Conservation (phyloP, 2,329 filamentous ascomycete species). For the Curvularia lunata region DNA sequence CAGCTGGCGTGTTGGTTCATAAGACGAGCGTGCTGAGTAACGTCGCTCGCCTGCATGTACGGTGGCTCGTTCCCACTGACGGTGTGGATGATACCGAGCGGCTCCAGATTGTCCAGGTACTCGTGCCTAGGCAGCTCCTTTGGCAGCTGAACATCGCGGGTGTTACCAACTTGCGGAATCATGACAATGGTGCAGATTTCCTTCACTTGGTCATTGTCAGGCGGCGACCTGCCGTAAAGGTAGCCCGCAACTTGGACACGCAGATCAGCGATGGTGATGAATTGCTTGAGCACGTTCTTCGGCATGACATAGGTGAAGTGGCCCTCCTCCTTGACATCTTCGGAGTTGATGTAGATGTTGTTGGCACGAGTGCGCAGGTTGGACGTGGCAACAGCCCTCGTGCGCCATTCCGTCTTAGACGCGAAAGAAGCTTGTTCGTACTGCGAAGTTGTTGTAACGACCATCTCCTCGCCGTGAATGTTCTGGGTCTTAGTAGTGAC, state of each 20-base stretch:
- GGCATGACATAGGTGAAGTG: constrained; percentile 96
- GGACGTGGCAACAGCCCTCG: constrained; percentile 92
- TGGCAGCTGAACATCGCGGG: constrained; percentile 88
- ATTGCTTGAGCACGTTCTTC: constrained; percentile 97
- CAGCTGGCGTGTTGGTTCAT: constrained; percentile 81
- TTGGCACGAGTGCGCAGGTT: constrained; percentile 93
- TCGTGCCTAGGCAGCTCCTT: constrained; percentile 91
- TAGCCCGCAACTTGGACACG: constrained; percentile 96
- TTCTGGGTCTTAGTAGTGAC: constrained; percentile 99
- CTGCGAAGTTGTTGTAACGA: constrained; percentile 96
- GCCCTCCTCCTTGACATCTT: constrained; percentile 88
- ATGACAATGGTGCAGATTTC: constrained; percentile 96
- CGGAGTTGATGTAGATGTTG: constrained; percentile 98
- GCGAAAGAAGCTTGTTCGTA: constrained; percentile 98
- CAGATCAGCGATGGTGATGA: constrained; percentile 96
- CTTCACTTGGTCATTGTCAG: constrained; percentile 96
- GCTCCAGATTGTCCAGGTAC: constrained; percentile 83
- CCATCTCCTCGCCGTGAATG: constrained; percentile 94
- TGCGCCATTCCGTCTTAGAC: constrained; percentile 99
- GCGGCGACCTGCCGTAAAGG: constrained; percentile 88
- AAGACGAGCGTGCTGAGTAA: constrained; percentile 89
- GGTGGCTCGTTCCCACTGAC: constrained; percentile 91
- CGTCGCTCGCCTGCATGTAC: constrained; percentile 95
- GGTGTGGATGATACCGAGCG: constrained; percentile 93
- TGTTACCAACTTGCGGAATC: constrained; percentile 94